phyloP scores from a whole-genome alignment of 1,284 basidiomycete species.

The Marasmius fiardii region DNA sequence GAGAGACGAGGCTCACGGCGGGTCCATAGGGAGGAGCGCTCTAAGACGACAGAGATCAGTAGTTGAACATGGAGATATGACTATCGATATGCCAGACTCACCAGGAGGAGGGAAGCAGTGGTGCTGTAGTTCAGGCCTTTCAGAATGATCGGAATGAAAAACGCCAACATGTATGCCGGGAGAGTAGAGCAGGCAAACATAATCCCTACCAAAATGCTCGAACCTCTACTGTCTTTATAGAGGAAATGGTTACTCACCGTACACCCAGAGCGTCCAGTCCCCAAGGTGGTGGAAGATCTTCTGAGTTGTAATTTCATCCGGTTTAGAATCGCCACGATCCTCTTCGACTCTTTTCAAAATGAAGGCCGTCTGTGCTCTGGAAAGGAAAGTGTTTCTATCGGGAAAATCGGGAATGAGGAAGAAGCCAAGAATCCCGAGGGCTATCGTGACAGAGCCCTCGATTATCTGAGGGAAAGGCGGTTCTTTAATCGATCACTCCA shows the following conservation, averaged over 20 bases:
- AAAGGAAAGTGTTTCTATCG: conserved; percentile 10
- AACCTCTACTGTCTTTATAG: neutral
- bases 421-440: conserved; percentile 5
- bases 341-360: conserved; percentile 7
- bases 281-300: conserved; percentile 34
- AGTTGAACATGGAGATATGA: neutral
- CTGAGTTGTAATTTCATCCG: conserved; percentile 32
- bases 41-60: neutral
- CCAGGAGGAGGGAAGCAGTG: conserved; percentile 28
- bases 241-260: conserved; percentile 26
- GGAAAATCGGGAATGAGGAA: conserved; percentile 11
- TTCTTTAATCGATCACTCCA: neutral
- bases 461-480: conserved; percentile 4
- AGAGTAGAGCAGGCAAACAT: conserved; percentile 40
- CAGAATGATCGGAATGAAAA: conserved; percentile 41
- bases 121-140: conserved; percentile 31
- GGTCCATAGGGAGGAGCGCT: neutral
- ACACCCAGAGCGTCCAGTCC: conserved; percentile 43
- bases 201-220: conserved; percentile 23
- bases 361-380: conserved; percentile 4
- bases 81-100: conserved; percentile 16
- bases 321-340: conserved; percentile 16
- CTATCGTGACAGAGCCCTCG: conserved; percentile 10
- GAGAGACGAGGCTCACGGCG: conserved; percentile 3
- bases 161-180: conserved; percentile 37